A percentile compares a stretch with the other conserved stretches of the same genome.
phyloP scores from a whole-genome alignment of 1,139 yeast species.

The Debaryomyces subglobosus region DNA sequence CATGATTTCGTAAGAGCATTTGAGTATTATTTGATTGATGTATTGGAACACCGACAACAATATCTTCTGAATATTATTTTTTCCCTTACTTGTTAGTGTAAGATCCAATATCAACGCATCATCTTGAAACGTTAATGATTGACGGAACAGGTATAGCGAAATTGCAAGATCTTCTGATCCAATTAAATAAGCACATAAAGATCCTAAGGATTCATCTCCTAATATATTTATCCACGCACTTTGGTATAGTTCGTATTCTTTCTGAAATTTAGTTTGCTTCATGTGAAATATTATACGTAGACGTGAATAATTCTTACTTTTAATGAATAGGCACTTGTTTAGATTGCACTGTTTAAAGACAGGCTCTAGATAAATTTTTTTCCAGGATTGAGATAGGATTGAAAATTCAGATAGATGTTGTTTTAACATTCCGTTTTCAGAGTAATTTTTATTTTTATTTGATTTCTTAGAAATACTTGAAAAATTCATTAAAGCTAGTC shows the following conservation, averaged over 20 bases:
- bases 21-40: conserved; percentile 19
- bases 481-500: conserved; percentile 49
- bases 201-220: conserved; percentile 60
- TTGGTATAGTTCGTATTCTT: conserved; percentile 27
- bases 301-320: conserved; percentile 12
- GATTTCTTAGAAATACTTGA: conserved; percentile 21
- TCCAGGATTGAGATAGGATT: conserved; percentile 7
- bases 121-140: conserved; percentile 36
- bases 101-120: conserved; percentile 48
- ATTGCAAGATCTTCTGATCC: conserved; percentile 29
- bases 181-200: conserved; percentile 40
- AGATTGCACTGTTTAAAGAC: conserved; percentile 3
- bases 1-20: conserved; percentile 9
- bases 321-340: conserved; percentile 14
- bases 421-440: neutral
- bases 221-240: conserved; percentile 57
- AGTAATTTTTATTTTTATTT: neutral
- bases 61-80: conserved; percentile 27
- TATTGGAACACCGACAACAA: conserved; percentile 29
- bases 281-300: conserved; percentile 46
- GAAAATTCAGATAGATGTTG: neutral
- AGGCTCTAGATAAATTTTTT: conserved; percentile 1
- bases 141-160: conserved; percentile 40
- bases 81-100: conserved; percentile 47
- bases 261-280: conserved; percentile 12